Base-by-base conservation (phyloP, 2,329 filamentous ascomycete genomes). In the Trichoderma arundinaceum region DNA sequence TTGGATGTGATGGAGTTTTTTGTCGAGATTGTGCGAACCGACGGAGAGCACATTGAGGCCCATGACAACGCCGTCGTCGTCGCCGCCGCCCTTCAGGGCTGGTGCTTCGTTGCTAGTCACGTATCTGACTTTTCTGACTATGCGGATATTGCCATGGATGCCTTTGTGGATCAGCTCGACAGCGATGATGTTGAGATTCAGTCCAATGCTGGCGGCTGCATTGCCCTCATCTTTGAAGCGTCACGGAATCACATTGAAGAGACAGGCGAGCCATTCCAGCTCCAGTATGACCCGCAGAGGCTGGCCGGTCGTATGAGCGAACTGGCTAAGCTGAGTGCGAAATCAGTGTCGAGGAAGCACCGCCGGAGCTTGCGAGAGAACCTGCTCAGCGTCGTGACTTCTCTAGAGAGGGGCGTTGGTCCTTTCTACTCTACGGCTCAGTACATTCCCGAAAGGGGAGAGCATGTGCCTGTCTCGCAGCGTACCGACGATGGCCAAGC, bases 161-260 rank as follows among this genome's bases (percentile, higher is more conserved):
- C 90, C 1, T 92, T 97, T 71, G 88, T 92, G 48, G 92, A 96
- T 54, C 93, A 96, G 77, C 88, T 97, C 17, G 88, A 94, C 67
- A 92, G 90, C 74, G 83, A 83, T 38, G 88, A 92, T 66, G 81
- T 88, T 0, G 81, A 85, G 8, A 91, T 96, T 1, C 92, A 95
- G 72, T 87, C 92, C 52, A 87, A 90, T 3, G 90, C 92, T 0
- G 92, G 90, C 3, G 86, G 90, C 73, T 92, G 92, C 75, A 93
- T 96, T 66, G 92, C 92, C 0, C 81, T 96, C 9, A 82, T 96
- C 10, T 94, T 92, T 72, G 93, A 97, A 76, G 90, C 90, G 68
- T 81, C 81, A 2, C 80, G 83, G 39, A 77, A 78, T 12, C 77
- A 83, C 65, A 81, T 85, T 68, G 78, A 81, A 22, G 80, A 82